Evolutionary conservation across 2,329 filamentous ascomycete species (phyloP), one percentile per base, ranked within the genome.

Genomic region (Huntiella decipiens): DNA sequence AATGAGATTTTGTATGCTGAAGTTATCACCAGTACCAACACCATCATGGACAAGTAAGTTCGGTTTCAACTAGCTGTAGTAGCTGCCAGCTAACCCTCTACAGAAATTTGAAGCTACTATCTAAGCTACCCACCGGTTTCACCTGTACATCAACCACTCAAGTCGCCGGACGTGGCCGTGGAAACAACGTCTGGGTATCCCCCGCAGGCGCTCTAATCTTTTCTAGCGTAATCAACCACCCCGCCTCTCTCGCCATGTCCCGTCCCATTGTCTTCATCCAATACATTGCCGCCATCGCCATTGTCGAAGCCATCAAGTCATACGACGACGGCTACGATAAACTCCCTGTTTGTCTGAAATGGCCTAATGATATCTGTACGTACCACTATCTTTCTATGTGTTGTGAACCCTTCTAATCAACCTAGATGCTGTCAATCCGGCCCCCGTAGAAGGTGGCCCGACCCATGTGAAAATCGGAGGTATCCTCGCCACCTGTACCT

Each of bases 361-460:
- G 91, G 91, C 91, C 91, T 8, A 98, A 98, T 56, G 91, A 98
- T 57, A 83, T 98, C 46, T 88, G 76, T 78, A 61, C 60, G 69
- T 61, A 4, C 13, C 16, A 36, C 15, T 10, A 10, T 36, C 12
- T n/a, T 36, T 12, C 11, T 3, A 5, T 13, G 12, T 36, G 11
- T 36, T 6, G 12, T n/a, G 12, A 15, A 11, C 4, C 34, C 34
- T 4, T 11, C 34, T 36, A 36, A n/a, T 12, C 8, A 36, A 6
- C 8, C 11, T 47, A 74, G 74, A 85, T 56, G 79, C 79, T 1
- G 66, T 74, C 16, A 79, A 85, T 55, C 82, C 72, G 4, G 65
- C 61, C 45, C 68, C 67, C 40, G 66, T 66, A 2, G 60, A 63
- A 3, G 61, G 65, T 8, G 56, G 63, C 2, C 58, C 62, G 0